A percentile compares a stretch with the other conserved stretches of the same genome.
Evolutionary conservation across 78 protist genomes (phyloP).

Genomic region (Dictyostelium citrinum): DNA sequence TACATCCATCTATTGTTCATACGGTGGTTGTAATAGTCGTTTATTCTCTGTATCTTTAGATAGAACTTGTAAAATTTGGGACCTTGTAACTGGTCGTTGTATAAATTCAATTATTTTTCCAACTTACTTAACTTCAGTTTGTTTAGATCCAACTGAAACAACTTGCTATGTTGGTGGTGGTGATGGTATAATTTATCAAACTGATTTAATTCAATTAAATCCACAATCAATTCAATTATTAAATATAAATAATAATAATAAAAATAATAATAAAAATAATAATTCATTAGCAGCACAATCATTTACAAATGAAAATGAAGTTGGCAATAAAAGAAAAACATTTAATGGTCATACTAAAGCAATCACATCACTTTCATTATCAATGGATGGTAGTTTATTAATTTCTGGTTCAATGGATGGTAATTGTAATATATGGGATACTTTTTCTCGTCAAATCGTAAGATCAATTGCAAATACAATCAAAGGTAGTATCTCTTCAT

Average conservation of each 20-base stretch:
- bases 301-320: background rate
- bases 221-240: background rate
- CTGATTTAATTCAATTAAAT: slow-evolving; percentile 39
- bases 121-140: slow-evolving; percentile 39
- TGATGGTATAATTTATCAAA: slow-evolving; percentile 60
- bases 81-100: slow-evolving; percentile 16
- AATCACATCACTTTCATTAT: background rate
- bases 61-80: slow-evolving; percentile 78
- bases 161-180: slow-evolving; percentile 74
- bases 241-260: background rate
- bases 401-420: slow-evolving; percentile 72
- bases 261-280: background rate
- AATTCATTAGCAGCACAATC: background rate
- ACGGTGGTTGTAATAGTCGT: slow-evolving; percentile 41
- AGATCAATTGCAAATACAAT: slow-evolving; percentile 25
- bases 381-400: slow-evolving; percentile 72
- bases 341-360: slow-evolving; percentile 52
- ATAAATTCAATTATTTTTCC: slow-evolving; percentile 70
- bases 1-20: slow-evolving; percentile 47
- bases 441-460: slow-evolving; percentile 50
- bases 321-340: slow-evolving; percentile 20
- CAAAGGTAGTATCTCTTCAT: slow-evolving; percentile 47
- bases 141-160: slow-evolving; percentile 49
- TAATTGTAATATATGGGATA: slow-evolving; percentile 62
- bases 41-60: slow-evolving; percentile 42